Evolutionary conservation across 1,139 yeast species (phyloP), one percentile per base, ranked within the genome.

Genomic region (Waltiozyma sp.): DNA sequence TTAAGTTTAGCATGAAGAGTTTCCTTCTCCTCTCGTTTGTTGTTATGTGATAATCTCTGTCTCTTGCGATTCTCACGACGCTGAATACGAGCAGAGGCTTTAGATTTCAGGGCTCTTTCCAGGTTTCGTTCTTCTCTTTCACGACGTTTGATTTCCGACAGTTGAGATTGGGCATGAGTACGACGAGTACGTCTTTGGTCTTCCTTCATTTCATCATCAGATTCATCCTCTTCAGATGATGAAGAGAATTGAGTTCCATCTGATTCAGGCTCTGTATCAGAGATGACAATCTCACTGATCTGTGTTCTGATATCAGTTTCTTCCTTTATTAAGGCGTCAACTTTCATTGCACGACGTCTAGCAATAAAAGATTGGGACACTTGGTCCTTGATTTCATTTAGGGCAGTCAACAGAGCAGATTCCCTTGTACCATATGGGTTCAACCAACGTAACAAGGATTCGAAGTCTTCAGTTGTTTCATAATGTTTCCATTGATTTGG

Each of bases 381-480:
- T 18, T 73, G 71, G 11, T 74, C 80, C 50, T 75, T 72, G 8
- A 78, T 69, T 4, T 64, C 63, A 10, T 61, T 51, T 42, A 88
- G 61, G 55, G 86, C 95, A 49, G 80, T 80, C 35, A 74, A 64
- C 39, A 91, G 68, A 37, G 66, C 69, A 10, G 78, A 69, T 57
- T 91, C 98, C 39, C 96, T 69, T 42, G 66, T 67, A 3, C 97
- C 97, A 71, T 80, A 75, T 8, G 77, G 80, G 54, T 82, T 79
- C 43, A 89, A 68, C 87, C 94, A 84, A 13, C 63, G 57, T 8
- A 80, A 49, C 28, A 91, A 60, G n/a, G 58, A 59, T 2, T 72
- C 73, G 33, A 89, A 61, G 43, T 84, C 82, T 11, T 72, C 75
- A 1, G 74, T 70, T 1, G 62, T 64, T 47, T 88, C 95, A 53